A percentile compares a stretch with the other conserved stretches of the same genome.
These are phyloP conservation scores for Plicaturopsis crispa DNA, from an alignment of 768 basidiomycete species.

Conservation along the genomic window DNA sequence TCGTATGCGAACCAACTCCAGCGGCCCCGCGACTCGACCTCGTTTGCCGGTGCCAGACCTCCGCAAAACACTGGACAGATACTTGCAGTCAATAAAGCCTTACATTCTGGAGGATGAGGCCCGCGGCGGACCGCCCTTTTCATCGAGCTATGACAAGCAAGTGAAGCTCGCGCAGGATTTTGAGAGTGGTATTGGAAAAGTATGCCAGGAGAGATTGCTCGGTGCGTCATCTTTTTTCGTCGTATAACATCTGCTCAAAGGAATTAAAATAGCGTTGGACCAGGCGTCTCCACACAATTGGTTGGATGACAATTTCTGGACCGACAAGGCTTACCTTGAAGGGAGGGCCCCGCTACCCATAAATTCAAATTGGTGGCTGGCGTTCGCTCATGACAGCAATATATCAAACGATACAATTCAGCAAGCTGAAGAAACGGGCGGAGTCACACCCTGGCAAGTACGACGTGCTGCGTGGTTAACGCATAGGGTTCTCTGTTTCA, in stretches of 20 bases:
- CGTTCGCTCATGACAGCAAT: slow-evolving; percentile 65
- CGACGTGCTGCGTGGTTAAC: slow-evolving; percentile 79
- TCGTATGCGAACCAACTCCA: no score
- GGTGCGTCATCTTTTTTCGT: slow-evolving; percentile 31
- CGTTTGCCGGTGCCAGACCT: slow-evolving; percentile 82
- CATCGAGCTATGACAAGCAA: slow-evolving; percentile 45
- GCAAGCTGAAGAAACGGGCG: slow-evolving; percentile 19
- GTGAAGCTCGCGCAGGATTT: slow-evolving; percentile 63
- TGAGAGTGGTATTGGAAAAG: slow-evolving; percentile 56
- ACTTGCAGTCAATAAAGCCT: slow-evolving; percentile 72
- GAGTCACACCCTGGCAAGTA: slow-evolving; percentile 76
- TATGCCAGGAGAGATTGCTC: slow-evolving; percentile 65
- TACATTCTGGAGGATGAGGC: slow-evolving; percentile 70
- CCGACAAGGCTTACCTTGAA: slow-evolving; percentile 79
- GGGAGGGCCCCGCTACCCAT: slow-evolving; percentile 80
- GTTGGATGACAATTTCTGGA: slow-evolving; percentile 93
- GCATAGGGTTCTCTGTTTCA: slow-evolving; percentile 67
- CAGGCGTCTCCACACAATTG: slow-evolving; percentile 81
- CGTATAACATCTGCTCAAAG: slow-evolving; percentile 8
- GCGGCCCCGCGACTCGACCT: no score
- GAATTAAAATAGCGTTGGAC: slow-evolving; percentile 76
- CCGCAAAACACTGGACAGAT: slow-evolving; percentile 64
- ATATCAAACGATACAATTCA: slow-evolving; percentile 4
- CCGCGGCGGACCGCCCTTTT: slow-evolving; percentile 43
- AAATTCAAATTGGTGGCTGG: slow-evolving; percentile 96